These are phyloP conservation scores for Mycena crocata DNA, from an alignment of 768 basidiomycete species.

Conservation along the genomic window DNA sequence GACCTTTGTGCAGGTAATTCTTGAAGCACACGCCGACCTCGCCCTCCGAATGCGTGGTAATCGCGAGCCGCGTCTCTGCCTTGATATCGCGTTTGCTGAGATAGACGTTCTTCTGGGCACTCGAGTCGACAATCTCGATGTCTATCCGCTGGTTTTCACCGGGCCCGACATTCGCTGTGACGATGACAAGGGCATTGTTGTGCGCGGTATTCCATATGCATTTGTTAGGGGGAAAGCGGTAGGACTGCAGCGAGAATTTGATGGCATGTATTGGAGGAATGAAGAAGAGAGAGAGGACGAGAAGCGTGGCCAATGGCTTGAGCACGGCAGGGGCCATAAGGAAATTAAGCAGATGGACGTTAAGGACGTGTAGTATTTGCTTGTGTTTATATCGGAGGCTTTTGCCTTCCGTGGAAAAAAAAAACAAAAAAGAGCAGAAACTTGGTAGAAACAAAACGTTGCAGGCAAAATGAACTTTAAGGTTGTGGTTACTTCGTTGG, in stretches of 20 bases:
- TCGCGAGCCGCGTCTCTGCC: conserved; percentile 91
- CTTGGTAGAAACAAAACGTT: too few species aligned
- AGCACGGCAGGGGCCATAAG: conserved; percentile 2
- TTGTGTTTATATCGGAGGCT: neutral
- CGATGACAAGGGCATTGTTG: conserved; percentile 89
- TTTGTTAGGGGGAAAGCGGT: conserved; percentile 79
- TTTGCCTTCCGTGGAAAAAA: too few species aligned
- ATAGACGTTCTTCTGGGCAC: conserved; percentile 87
- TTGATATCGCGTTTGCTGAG: conserved; percentile 89
- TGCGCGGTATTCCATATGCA: conserved; percentile 98
- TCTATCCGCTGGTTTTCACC: conserved; percentile 86
- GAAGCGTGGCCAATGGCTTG: conserved; percentile 18
- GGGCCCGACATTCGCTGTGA: conserved; percentile 91
- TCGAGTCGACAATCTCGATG: conserved; percentile 94
- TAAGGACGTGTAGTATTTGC: conserved; percentile 15
- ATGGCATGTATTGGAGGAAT: conserved; percentile 63
- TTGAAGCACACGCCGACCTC: conserved; percentile 97
- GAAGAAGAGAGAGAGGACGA: conserved; percentile 41
- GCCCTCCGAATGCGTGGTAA: conserved; percentile 93
- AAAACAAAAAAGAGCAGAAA: too few species aligned
- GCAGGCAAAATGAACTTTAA: too few species aligned
- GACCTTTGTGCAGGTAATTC: conserved; percentile 82
- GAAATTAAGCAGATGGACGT: neutral
- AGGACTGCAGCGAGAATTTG: conserved; percentile 85
- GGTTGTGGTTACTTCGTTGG: too few species aligned